Evolutionary conservation across 164 flowering plant species (phyloP), one percentile per base, ranked within the genome.

Genomic region (Hamamelis virginiana): DNA sequence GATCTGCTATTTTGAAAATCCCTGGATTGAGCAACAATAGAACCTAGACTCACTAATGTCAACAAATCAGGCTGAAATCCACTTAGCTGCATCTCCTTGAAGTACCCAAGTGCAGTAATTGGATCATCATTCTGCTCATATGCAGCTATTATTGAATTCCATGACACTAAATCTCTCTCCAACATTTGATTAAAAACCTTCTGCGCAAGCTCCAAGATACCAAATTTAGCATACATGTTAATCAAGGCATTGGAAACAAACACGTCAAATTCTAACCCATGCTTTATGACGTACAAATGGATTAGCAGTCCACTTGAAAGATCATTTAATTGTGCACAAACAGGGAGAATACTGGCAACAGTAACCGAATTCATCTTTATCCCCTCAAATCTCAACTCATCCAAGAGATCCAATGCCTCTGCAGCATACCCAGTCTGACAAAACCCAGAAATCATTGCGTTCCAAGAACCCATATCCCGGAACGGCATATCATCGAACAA

Each of bases 81-180:
- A 72, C 48, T 71, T 3, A 53, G 9, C 53, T 73, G 82, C 96
- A 90, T 90, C 76, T 78, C 70, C 9, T n/a, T 57, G 69, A 77
- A 88, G 43, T 77, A 71, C 4, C 51, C 16, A 26, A 81, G 67
- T 50, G 91, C 91, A 44, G 68, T 27, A 64, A 47, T 21, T 23
- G 91, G 84, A 59, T 82, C 73, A 56, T 75, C 70, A 70, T 80
- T 82, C 74, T 84, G 91, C 80, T 90, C 96, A 67, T 84, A 83
- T 11, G 92, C 88, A 60, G 89, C 77, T 72, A 87, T 84, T n/a
- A 89, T 76, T 12, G 93, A 85, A 69, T 89, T 89, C 89, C 90
- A 85, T 4, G 91, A 85, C 6, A 88, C 89, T 64, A 83, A 41
- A 77, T 87, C 91, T 72, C 81, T 83, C 0, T 68, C 71, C 25